Conservation (phyloP, 169 alveolate genomes). For the Plasmodium adleri region DNA sequence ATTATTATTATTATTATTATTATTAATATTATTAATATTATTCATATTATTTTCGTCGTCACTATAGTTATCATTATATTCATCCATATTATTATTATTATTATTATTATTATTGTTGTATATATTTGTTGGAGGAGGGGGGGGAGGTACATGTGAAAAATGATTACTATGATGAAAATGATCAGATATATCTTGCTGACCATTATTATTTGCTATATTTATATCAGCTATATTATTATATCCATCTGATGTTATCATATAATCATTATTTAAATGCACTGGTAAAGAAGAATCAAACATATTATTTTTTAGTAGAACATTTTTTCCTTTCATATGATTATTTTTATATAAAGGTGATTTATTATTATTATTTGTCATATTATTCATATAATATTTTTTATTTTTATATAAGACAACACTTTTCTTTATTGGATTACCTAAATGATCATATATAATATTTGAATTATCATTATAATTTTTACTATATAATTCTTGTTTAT, state of each 20-base stretch:
- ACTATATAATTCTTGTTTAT: background rate
- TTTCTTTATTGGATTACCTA: background rate
- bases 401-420: slow-evolving; percentile 49
- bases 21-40: no score
- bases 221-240: background rate
- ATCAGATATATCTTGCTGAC: background rate
- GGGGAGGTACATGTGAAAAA: slow-evolving; percentile 24
- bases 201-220: background rate
- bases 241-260: slow-evolving; percentile 1
- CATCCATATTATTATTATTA: background rate
- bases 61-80: background rate
- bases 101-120: background rate
- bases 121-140: slow-evolving; percentile 18
- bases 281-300: slow-evolving; percentile 2
- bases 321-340: slow-evolving; percentile 2
- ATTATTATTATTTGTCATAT: background rate
- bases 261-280: background rate
- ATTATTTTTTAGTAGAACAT: background rate
- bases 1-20: background rate
- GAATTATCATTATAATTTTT: background rate
- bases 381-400: slow-evolving; percentile 39
- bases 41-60: background rate
- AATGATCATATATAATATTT: background rate
- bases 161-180: background rate
- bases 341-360: background rate